Percentiles rank a stretch among this genome's conserved stretches.
Evolutionary conservation across 2,329 filamentous ascomycete species (phyloP).

Genomic region (Beauveria scarabaeidicola): DNA sequence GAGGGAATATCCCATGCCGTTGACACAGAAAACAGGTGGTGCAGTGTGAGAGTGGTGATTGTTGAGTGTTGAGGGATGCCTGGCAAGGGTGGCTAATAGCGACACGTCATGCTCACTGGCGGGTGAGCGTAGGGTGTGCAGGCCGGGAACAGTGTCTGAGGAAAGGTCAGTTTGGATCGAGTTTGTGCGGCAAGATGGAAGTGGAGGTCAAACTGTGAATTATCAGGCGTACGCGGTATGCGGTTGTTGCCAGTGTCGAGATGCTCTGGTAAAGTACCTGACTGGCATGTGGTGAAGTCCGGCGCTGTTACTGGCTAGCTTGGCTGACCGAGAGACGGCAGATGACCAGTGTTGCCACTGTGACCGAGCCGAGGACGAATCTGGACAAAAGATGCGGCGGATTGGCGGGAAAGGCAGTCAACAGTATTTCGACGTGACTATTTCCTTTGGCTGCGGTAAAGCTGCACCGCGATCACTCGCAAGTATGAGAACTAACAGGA

Average conservation of each 20-base stretch:
- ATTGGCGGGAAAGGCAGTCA: no score
- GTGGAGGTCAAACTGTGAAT: not conserved
- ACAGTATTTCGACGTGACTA: no score
- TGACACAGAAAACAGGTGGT: not conserved
- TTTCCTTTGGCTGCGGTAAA: not conserved
- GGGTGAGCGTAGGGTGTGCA: not conserved
- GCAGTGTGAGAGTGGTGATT: not conserved
- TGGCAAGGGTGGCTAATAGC: not conserved
- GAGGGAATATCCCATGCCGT: not conserved
- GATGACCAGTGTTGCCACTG: not conserved
- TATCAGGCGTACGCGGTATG: not conserved
- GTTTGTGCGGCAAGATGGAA: not conserved
- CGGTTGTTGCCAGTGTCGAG: not conserved
- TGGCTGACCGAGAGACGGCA: not conserved
- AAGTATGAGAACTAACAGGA: no score
- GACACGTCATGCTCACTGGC: not conserved
- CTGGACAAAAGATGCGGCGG: no score
- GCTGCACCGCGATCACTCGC: conserved; percentile 7
- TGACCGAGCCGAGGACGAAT: no score
- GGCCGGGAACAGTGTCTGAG: not conserved
- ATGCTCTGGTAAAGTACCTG: not conserved
- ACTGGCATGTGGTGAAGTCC: not conserved
- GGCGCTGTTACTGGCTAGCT: not conserved
- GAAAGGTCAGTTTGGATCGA: not conserved
- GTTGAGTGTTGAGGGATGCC: not conserved